Conservation (phyloP, 2,329 filamentous ascomycete genomes). For the Dryadomyces quercus-mongolicae region DNA sequence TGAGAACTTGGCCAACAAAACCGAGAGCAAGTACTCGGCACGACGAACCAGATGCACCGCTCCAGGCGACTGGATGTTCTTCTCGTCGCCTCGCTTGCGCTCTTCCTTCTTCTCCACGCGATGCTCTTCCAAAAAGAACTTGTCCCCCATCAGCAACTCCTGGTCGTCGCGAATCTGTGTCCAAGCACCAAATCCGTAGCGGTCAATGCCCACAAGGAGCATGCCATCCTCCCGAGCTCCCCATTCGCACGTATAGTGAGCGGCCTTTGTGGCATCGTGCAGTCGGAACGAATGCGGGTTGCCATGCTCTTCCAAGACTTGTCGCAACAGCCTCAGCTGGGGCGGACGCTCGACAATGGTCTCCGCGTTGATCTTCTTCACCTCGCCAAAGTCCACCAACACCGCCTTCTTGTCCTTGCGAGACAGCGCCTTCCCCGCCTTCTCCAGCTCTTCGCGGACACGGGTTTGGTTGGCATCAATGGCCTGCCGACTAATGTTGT, state of each 20-base stretch:
- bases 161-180: conserved; percentile 83
- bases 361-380: conserved; percentile 92
- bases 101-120: conserved; percentile 97
- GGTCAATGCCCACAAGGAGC: conserved; percentile 86
- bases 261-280: conserved; percentile 81
- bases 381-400: conserved; percentile 83
- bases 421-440: conserved; percentile 67
- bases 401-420: conserved; percentile 98
- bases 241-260: conserved; percentile 87
- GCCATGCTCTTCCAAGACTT: conserved; percentile 51
- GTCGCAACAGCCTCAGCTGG: conserved; percentile 74
- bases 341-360: conserved; percentile 85
- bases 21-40: conserved; percentile 90
- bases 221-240: conserved; percentile 90
- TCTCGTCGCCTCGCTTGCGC: conserved; percentile 64
- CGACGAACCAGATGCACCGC: conserved; percentile 92
- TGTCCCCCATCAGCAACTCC: conserved; percentile 75
- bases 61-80: conserved; percentile 83
- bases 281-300: conserved; percentile 77
- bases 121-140: conserved; percentile 94
- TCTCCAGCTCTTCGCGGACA: conserved; percentile 71
- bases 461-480: conserved; percentile 57
- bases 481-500: conserved; percentile 42
- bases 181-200: conserved; percentile 94
- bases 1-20: conserved; percentile 75